phyloP scores from a whole-genome alignment of 2,329 filamentous ascomycete species.

The Colletotrichum lindemuthianum region DNA sequence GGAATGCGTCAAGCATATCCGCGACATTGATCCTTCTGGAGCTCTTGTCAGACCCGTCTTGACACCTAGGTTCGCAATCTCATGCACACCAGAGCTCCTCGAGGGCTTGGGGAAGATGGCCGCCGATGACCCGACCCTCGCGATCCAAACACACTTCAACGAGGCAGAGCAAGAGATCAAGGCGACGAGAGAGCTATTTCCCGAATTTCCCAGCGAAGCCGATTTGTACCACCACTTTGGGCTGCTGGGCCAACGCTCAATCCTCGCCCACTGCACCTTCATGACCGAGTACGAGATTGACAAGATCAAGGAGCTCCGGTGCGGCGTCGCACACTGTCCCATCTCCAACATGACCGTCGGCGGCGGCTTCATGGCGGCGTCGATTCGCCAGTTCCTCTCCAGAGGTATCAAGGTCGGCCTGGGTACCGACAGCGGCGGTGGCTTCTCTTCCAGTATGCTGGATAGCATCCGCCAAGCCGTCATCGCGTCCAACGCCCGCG shows the following conservation, averaged over 20 bases:
- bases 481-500: conserved; percentile 61
- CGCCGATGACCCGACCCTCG: conserved; percentile 55
- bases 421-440: conserved; percentile 72
- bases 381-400: conserved; percentile 65
- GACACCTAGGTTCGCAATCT: conserved; percentile 70
- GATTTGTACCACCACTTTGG: conserved; percentile 68
- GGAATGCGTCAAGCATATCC: conserved; percentile 59
- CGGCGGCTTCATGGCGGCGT: conserved; percentile 71
- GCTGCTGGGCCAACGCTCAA: conserved; percentile 63
- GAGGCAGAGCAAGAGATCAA: conserved; percentile 70
- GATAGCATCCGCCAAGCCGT: conserved; percentile 68
- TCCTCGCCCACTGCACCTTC: conserved; percentile 74
- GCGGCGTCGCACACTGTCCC: conserved; percentile 73
- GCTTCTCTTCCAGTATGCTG: conserved; percentile 69
- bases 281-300: conserved; percentile 66
- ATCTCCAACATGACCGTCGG: conserved; percentile 71
- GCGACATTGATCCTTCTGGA: conserved; percentile 53
- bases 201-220: conserved; percentile 63
- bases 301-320: conserved; percentile 56
- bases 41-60: conserved; percentile 60
- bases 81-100: conserved; percentile 65
- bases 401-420: conserved; percentile 72
- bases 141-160: conserved; percentile 75
- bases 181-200: conserved; percentile 65
- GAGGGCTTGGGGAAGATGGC: conserved; percentile 65